These are phyloP conservation scores for Pleurotus giganteus DNA, from an alignment of 768 basidiomycete genomes.

Conservation along the genomic window DNA sequence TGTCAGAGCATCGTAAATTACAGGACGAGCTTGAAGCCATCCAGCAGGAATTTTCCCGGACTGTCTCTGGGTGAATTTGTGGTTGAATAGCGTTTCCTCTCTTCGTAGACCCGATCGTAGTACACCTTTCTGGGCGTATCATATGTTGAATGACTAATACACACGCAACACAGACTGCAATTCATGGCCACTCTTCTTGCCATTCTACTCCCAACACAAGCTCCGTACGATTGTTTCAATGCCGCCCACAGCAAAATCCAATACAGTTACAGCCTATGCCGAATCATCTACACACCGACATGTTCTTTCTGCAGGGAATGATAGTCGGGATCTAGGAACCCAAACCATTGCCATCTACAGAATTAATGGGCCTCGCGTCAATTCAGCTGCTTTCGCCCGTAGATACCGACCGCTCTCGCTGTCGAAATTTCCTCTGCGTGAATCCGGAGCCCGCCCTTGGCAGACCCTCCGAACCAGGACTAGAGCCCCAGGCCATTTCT, in stretches of 20 bases:
- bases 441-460: too few species aligned
- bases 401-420: neutral
- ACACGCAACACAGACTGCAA: too few species aligned
- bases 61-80: conserved; percentile 16
- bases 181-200: too few species aligned
- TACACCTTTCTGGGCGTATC: too few species aligned
- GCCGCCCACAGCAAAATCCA: neutral
- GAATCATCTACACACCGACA: neutral
- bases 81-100: neutral
- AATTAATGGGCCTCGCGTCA: neutral
- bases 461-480: neutral
- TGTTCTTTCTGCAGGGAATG: too few species aligned
- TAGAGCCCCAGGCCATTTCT: neutral
- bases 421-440: neutral
- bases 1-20: conserved; percentile 41
- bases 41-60: conserved; percentile 32
- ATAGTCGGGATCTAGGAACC: neutral
- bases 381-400: neutral
- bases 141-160: neutral
- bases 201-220: neutral
- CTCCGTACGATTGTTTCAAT: neutral
- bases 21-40: conserved; percentile 56
- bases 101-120: too few species aligned
- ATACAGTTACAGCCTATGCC: neutral
- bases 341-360: neutral